These are phyloP conservation scores for Coniferiporia weirii DNA, from an alignment of 1,284 basidiomycete species.

Conservation along the genomic window DNA sequence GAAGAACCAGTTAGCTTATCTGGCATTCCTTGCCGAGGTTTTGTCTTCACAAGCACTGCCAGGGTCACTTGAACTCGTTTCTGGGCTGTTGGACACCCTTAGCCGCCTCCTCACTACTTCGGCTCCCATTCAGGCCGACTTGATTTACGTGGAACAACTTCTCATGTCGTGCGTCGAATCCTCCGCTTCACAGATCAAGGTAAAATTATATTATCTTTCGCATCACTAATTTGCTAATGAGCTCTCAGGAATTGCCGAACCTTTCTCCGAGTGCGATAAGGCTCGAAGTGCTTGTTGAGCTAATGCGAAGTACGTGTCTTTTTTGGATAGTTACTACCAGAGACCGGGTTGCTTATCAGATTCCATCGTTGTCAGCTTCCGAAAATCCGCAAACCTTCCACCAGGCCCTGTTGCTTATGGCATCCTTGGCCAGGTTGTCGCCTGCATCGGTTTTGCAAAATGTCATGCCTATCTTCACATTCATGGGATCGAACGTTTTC, in stretches of 20 bases:
- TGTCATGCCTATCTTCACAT: slow-evolving; percentile 98
- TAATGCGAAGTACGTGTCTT: slow-evolving; percentile 65
- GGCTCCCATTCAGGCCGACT: slow-evolving; percentile 48
- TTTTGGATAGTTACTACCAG: background rate
- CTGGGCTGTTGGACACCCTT: slow-evolving; percentile 71
- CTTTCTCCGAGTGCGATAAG: slow-evolving; percentile 49
- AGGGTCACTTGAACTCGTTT: slow-evolving; percentile 67
- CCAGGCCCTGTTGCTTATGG: slow-evolving; percentile 87
- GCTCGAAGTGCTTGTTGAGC: slow-evolving; percentile 80
- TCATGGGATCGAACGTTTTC: slow-evolving; percentile 96
- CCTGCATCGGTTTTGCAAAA: slow-evolving; percentile 92
- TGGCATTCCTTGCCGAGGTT: slow-evolving; percentile 69
- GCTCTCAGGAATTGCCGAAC: slow-evolving; percentile 39
- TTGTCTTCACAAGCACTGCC: slow-evolving; percentile 59
- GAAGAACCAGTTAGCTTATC: slow-evolving; percentile 34
- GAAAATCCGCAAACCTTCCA: slow-evolving; percentile 94
- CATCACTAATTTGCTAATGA: background rate
- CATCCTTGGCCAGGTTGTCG: slow-evolving; percentile 76
- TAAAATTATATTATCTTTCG: slow-evolving; percentile 25
- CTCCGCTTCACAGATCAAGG: slow-evolving; percentile 57
- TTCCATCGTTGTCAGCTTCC: slow-evolving; percentile 47
- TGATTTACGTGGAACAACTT: slow-evolving; percentile 81
- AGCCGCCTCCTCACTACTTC: slow-evolving; percentile 58
- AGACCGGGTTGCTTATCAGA: slow-evolving; percentile 10
- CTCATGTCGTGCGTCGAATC: slow-evolving; percentile 79